Percentiles rank a stretch among this genome's conserved stretches.
These are phyloP conservation scores for Xylaria acuta DNA, from an alignment of 495 filamentous ascomycete genomes.

Conservation along the genomic window DNA sequence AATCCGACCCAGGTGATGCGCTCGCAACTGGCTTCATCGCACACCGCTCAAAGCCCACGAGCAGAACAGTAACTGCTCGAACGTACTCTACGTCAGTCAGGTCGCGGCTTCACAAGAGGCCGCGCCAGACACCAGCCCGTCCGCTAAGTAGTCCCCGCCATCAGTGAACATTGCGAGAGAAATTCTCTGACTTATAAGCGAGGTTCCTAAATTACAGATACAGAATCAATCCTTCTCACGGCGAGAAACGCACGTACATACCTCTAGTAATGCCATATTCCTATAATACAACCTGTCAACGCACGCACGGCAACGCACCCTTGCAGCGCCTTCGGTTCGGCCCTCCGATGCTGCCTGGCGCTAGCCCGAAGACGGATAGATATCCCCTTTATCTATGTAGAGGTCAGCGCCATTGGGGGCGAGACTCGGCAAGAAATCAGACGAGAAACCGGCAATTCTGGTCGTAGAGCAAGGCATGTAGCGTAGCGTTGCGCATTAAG, in stretches of 20 bases:
- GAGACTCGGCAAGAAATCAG: slow-evolving; percentile 7
- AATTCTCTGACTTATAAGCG: slow-evolving; percentile 21
- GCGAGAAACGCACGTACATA: not conserved
- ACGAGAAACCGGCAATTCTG: slow-evolving; percentile 18
- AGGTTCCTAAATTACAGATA: slow-evolving; percentile 8
- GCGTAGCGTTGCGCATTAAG: slow-evolving; percentile 7
- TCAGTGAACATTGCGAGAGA: slow-evolving; percentile 8
- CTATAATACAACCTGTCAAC: slow-evolving; percentile 4
- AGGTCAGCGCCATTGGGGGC: slow-evolving; percentile 13
- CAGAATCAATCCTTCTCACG: not conserved
- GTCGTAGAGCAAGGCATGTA: not conserved
- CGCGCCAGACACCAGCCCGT: not conserved
- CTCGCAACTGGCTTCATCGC: slow-evolving; percentile 9
- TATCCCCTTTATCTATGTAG: not conserved
- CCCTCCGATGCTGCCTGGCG: slow-evolving; percentile 13
- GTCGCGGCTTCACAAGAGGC: not conserved
- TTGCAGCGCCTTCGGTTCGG: slow-evolving; percentile 15
- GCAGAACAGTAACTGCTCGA: not conserved
- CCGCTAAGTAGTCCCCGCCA: not conserved
- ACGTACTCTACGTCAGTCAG: not conserved
- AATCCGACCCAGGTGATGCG: slow-evolving; percentile 1
- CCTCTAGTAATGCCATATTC: slow-evolving; percentile 7
- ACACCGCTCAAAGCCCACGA: not conserved
- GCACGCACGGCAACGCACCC: slow-evolving; percentile 6
- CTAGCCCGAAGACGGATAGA: slow-evolving; percentile 18